Conservation (phyloP, 371 early-diverging fungal species). For the Apophysomyces variabilis region DNA sequence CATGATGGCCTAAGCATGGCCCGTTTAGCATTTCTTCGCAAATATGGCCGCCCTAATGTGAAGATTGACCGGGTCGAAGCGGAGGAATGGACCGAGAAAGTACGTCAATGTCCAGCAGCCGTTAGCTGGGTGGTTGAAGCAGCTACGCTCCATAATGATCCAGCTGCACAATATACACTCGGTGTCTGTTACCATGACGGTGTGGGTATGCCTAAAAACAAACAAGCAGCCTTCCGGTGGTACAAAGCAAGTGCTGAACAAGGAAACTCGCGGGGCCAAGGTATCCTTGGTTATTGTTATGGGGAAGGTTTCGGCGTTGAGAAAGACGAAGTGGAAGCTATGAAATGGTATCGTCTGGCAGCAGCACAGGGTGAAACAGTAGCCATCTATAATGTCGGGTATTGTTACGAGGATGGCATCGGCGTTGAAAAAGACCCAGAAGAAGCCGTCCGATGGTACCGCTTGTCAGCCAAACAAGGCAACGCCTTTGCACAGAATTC, state of each 20-base stretch:
- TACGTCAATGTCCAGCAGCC: conserved; percentile 28
- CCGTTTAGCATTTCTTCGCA: conserved; percentile 75
- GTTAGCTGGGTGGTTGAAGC: conserved; percentile 63
- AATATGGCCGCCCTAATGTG: conserved; percentile 79
- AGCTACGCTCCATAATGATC: conserved; percentile 49
- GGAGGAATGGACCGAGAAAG: conserved; percentile 59
- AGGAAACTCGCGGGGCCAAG: conserved; percentile 69
- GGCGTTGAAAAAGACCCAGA: conserved; percentile 68
- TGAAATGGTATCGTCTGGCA: conserved; percentile 72
- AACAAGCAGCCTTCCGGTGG: conserved; percentile 62
- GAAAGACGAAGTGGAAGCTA: conserved; percentile 68
- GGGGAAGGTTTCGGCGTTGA: conserved; percentile 83
- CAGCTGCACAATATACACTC: conserved; percentile 60
- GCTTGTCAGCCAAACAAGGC: conserved; percentile 72
- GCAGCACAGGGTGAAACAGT: conserved; percentile 72
- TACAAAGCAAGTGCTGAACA: conserved; percentile 71
- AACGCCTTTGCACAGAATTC: conserved; percentile 83
- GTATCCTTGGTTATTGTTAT: conserved; percentile 75
- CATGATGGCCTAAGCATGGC: conserved; percentile 62
- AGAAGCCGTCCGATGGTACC: conserved; percentile 81
- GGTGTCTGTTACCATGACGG: conserved; percentile 81
- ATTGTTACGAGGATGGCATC: conserved; percentile 85
- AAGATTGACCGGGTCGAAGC: conserved; percentile 74
- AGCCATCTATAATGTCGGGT: conserved; percentile 83
- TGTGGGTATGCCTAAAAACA: conserved; percentile 62